Base-by-base conservation (phyloP, 345 rosid species). In the Eucalyptus pauciflora region DNA sequence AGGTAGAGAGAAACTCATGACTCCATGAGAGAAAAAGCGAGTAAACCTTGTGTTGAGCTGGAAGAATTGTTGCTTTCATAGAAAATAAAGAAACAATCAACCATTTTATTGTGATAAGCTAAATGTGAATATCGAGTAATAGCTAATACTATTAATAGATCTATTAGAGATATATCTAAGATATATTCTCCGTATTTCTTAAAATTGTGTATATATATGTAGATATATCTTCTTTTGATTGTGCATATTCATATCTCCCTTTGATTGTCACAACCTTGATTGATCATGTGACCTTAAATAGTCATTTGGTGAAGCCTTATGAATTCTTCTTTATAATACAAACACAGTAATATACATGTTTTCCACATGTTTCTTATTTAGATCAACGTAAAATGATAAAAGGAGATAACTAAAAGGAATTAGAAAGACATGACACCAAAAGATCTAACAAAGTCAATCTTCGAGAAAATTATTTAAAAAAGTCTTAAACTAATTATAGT, bases 381-480 rank as follows among this genome's bases (percentile, higher is more conserved):
- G 69, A 29, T 60, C 31, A 60, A 62, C 8, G 69, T 29, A 29
- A 62, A 62, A 62, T 5, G 33, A 27, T 29, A 62, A 62, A 62
- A 62, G 31, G 69, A 62, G 69, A 62, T 62, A 62, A 29, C 14
- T 62, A 29, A 29, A 13, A 62, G 69, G 69, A 62, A 62, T 12
- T 27, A 29, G 31, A 62, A 62, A 62, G 69, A 29, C 31, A 12
- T 3, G 16, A 29, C 33, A 29, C 67, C 69, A 62, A 62, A 62
- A 62, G 31, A 29, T 62, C 31, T 27, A 62, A 6, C 31, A 62
- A 62, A 62, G 33, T 62, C 69, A 5, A 29, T 29, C 0, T 29
- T 62, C 0, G 0, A 12, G 16, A 62, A 27, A 27, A 27, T 29
- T 62, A 62, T 62, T 13, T 0, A 3, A 27, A 58, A 62, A 62